Percentiles rank a stretch among this genome's conserved stretches.
These are phyloP conservation scores for Arthroderma sp. DNA, from an alignment of 2,329 filamentous ascomycete species.

Conservation along the genomic window DNA sequence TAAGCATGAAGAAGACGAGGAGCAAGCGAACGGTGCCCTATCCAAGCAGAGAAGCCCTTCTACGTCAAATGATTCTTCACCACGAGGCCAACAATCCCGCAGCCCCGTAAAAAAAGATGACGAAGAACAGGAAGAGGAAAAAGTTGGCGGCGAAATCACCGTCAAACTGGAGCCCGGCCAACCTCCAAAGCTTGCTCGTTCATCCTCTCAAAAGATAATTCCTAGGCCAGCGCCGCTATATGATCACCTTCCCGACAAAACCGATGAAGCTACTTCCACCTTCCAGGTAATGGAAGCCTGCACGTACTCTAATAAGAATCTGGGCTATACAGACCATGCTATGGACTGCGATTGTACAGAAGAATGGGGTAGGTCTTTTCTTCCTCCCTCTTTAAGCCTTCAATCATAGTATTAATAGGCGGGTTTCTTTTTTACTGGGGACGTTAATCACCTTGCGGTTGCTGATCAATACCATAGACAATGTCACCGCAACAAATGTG, in stretches of 20 bases:
- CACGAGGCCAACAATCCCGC: constrained; percentile 14
- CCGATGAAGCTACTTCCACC: constrained; percentile 56
- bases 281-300: constrained; percentile 78
- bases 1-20: too few species aligned
- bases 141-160: constrained; percentile 46
- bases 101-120: constrained; percentile 21
- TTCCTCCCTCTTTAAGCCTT: constrained; percentile 14
- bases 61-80: constrained; percentile 11
- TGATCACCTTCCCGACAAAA: constrained; percentile 62
- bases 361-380: constrained; percentile 68
- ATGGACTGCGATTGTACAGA: constrained; percentile 91
- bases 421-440: neutral
- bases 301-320: constrained; percentile 78
- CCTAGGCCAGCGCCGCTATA: constrained; percentile 54
- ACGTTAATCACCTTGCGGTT: too few species aligned
- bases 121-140: constrained; percentile 38
- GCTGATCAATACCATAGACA: constrained; percentile 27
- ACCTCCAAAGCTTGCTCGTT: constrained; percentile 59
- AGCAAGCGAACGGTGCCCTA: constrained; percentile 9
- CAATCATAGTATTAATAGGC: neutral
- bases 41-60: constrained; percentile 11
- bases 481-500: constrained; percentile 47
- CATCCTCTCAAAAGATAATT: constrained; percentile 56
- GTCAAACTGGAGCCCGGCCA: constrained; percentile 53
- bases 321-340: constrained; percentile 83